phyloP scores from a whole-genome alignment of 2,329 filamentous ascomycete species.

The Dactylella cylindrospora region DNA sequence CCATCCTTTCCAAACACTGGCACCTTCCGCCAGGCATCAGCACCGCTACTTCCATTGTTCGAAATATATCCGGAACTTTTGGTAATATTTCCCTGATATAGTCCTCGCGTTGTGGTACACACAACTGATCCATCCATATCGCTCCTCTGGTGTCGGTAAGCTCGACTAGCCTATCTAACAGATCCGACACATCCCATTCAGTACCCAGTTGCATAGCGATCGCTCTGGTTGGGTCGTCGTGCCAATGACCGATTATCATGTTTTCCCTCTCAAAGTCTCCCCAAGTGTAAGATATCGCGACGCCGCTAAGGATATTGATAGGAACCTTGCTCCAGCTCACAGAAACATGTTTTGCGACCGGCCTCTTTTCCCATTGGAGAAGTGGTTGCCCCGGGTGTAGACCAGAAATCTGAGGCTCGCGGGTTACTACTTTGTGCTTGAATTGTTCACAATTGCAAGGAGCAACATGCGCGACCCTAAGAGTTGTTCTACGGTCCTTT shows the following conservation, averaged over 20 bases:
- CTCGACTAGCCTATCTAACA: slow-evolving; percentile 34
- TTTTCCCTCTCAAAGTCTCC: slow-evolving; percentile 39
- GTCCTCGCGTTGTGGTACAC: slow-evolving; percentile 33
- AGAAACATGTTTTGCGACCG: slow-evolving; percentile 34
- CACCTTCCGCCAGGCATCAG: slow-evolving; percentile 35
- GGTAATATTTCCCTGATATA: slow-evolving; percentile 35
- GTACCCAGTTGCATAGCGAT: slow-evolving; percentile 38
- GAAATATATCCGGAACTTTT: slow-evolving; percentile 39
- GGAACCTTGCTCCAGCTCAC: slow-evolving; percentile 30
- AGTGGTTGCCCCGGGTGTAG: slow-evolving; percentile 38
- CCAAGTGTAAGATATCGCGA: slow-evolving; percentile 39
- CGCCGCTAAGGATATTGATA: slow-evolving; percentile 28
- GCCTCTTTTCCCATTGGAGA: slow-evolving; percentile 39
- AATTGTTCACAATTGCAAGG: slow-evolving; percentile 23
- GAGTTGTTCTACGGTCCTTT: slow-evolving; percentile 31
- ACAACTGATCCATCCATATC: slow-evolving; percentile 40
- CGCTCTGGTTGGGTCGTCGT: slow-evolving; percentile 35
- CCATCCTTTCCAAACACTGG: slow-evolving; percentile 23
- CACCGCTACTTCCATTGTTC: slow-evolving; percentile 39
- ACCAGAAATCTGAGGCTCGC: slow-evolving; percentile 39
- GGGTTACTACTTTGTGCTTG: slow-evolving; percentile 32
- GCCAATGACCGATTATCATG: slow-evolving; percentile 35
- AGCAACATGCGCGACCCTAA: slow-evolving; percentile 29
- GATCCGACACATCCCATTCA: slow-evolving; percentile 39
- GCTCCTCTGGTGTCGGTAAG: slow-evolving; percentile 18